Evolutionary conservation across 768 basidiomycete genomes (phyloP), one percentile per base, ranked within the genome.

Genomic region (Trametopsis cervina): DNA sequence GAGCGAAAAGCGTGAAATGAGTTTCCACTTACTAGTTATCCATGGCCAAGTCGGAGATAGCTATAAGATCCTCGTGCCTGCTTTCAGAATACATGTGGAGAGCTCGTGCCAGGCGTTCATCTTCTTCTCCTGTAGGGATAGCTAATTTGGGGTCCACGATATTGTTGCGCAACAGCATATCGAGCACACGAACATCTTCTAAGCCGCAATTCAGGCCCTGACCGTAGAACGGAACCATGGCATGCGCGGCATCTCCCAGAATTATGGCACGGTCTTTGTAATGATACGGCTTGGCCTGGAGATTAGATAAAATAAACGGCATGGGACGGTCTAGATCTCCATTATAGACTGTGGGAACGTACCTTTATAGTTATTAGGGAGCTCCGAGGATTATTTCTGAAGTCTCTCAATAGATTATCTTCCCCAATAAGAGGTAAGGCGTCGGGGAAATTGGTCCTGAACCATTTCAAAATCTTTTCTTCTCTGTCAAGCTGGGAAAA

Each of bases 171-270:
- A 97, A 73, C 47, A 93, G 68, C 24, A 79, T 74, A 50, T 82
- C 78, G 55, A 99, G 75, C 44, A 98, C 80, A 56, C 96, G 81
- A 57, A 98, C 93, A 66, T 99, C 95, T 69, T 99, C 95, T 44
- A 99, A 77, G 13, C 95, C 95, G 62, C 94, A 96, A 62, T 99
- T 99, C 57, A 98, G 76, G 36, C 95, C 95, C 74, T 99, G 95
- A 37, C 95, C 89, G 63, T 88, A 93, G 70, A 93, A 94, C 53
- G 95, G 94, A n/a, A 94, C 93, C 93, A 98, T 97, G 37, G 91
- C 87, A 66, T 99, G 95, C 10, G 92, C 90, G 35, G 95, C 86
- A 66, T 99, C 95, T 47, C 95, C 95, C 42, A 99, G 68, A 47
- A 98, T 77, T 33, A 98, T 75, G 53, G 74, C 90, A 57, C 88